Evolutionary conservation across 176 grass and related monocot species (phyloP), one percentile per base, ranked within the genome.

Genomic region (Stipa capillata): DNA sequence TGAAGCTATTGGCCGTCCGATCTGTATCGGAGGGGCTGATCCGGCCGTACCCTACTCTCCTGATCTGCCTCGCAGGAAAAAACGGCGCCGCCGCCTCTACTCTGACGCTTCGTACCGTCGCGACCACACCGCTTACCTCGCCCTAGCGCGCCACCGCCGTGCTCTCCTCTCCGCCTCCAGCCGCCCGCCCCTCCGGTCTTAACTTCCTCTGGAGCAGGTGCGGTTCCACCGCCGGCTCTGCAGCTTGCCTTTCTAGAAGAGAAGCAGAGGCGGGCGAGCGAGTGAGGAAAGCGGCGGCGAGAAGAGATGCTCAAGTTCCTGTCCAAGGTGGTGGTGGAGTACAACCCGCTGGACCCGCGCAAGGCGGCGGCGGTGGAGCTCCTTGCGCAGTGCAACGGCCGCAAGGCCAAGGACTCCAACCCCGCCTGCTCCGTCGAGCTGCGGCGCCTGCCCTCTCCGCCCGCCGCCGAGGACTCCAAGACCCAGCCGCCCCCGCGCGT

Each of bases 371-470:
- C 85, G 32, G 92, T 94, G 67, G 95, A 97, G 89, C 85, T 97
- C 23, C 85, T 97, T 23, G 95, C 95, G 28, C 95, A 94, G 83
- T 97, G 95, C 87, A 94, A 92, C 42, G 87, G 85, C 45, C 92
- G 95, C 68, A 92, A 94, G 90, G 95, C 95, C 50, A 92, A 94
- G 92, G 89, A 94, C 71, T 94, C 95, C 41, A 98, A 98, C 77
- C 95, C 89, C 2, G 59, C 92, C 40, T 98, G 95, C 92, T 87
- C 89, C 69, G 90, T 98, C 77, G 95, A 98, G 85, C 89, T 97
- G 49, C 95, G 93, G 25, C 89, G 95, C 54, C 89, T 89, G 47
- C 82, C 95, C 1, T 82, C 85, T n/a, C 79, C 37, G 8, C 2
- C 72, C 21, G 28, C 12, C 31, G 14, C 18, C 8, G n/a, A 48